Conservation (phyloP, 2,329 filamentous ascomycete species). For the Nemania bipapillata region DNA sequence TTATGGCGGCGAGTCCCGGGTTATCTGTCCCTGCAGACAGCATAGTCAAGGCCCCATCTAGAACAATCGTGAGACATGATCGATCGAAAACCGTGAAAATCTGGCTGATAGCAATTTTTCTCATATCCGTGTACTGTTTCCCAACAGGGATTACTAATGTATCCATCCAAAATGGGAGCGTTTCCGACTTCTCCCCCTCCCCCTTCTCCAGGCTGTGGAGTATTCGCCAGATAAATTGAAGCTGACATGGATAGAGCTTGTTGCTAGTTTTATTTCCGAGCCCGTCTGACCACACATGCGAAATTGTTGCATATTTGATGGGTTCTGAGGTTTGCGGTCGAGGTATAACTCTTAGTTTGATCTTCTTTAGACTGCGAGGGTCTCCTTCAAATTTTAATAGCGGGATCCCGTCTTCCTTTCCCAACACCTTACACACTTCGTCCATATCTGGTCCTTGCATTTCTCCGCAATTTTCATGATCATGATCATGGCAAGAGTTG, state of each 20-base stretch:
- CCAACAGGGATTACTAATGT: constrained; percentile 9
- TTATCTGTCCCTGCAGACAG: background rate
- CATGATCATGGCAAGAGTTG: background rate
- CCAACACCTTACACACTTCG: background rate
- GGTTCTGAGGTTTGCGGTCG: background rate
- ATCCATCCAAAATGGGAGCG: constrained; percentile 14
- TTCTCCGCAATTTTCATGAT: background rate
- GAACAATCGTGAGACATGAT: constrained; percentile 6
- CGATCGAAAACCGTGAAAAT: background rate
- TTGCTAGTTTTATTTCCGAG: constrained; percentile 6
- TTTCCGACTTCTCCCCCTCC: too few species aligned
- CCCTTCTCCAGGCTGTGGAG: background rate
- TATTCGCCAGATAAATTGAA: background rate
- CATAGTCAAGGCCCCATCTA: background rate
- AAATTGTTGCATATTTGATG: constrained; percentile 1
- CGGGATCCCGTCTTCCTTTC: background rate
- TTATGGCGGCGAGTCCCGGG: constrained; percentile 4
- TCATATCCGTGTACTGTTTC: background rate
- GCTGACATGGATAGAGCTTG: constrained; percentile 3
- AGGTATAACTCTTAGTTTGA: background rate
- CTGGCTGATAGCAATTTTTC: constrained; percentile 9
- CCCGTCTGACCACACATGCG: constrained; percentile 21
- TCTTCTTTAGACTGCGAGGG: background rate
- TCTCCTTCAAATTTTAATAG: background rate
- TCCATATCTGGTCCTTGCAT: constrained; percentile 2